Conservation (phyloP, 805 yeast species). For the Torulaspora maleeae region DNA sequence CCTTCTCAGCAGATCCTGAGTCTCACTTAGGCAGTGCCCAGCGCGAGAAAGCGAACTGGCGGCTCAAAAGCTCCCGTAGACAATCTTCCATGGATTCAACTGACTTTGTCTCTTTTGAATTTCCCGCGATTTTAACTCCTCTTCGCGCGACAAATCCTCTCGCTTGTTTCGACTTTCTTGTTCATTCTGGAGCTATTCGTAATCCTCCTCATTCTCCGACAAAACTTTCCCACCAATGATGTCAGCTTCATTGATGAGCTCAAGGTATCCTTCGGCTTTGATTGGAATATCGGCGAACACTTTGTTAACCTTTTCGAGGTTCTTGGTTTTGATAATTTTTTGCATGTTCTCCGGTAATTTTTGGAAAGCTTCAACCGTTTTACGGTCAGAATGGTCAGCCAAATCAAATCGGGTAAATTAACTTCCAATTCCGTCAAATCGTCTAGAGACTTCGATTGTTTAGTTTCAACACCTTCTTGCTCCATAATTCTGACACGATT, state of each 20-base stretch:
- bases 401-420: slow-evolving; percentile 57
- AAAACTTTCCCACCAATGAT: slow-evolving; percentile 78
- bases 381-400: slow-evolving; percentile 40
- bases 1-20: no score
- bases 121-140: slow-evolving; percentile 4
- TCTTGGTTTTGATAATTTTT: slow-evolving; percentile 64
- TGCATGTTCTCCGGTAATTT: slow-evolving; percentile 60
- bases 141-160: slow-evolving; percentile 20
- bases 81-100: slow-evolving; percentile 11
- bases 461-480: slow-evolving; percentile 63
- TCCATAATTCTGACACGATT: slow-evolving; percentile 65
- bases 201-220: slow-evolving; percentile 68
- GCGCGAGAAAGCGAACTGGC: no score
- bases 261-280: slow-evolving; percentile 73
- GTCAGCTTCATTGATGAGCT: slow-evolving; percentile 70
- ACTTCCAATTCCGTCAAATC: slow-evolving; percentile 73
- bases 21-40: no score
- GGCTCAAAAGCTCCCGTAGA: no score
- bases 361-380: slow-evolving; percentile 51
- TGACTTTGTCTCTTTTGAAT: slow-evolving; percentile 17
- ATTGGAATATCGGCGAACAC: slow-evolving; percentile 71
- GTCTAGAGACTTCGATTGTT: slow-evolving; percentile 85
- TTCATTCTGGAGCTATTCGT: slow-evolving; percentile 49
- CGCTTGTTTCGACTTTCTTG: slow-evolving; percentile 31
- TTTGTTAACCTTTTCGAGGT: slow-evolving; percentile 73